Conservation (phyloP, 225 moss, liverwort and hornwort genomes). For the Sphagnum contortum region DNA sequence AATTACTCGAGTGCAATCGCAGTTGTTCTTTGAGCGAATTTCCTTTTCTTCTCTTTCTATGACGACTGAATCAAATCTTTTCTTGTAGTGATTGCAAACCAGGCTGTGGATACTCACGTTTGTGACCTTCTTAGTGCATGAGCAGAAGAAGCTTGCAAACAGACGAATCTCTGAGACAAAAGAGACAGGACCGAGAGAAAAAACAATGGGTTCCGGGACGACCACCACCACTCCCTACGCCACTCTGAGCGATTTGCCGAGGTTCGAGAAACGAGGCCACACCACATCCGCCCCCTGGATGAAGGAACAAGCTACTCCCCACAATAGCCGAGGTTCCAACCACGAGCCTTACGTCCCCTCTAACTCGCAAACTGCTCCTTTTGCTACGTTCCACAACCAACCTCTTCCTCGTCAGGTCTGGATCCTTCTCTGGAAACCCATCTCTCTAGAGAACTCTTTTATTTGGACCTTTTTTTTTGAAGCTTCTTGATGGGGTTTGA, state of each 20-base stretch:
- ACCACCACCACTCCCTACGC: constrained; percentile 27
- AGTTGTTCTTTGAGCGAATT: no score
- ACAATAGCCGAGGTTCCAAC: constrained; percentile 32
- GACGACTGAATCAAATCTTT: no score
- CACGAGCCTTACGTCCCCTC: constrained; percentile 37
- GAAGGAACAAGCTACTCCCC: constrained; percentile 33
- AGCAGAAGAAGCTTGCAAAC: no score
- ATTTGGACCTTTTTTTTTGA: background rate
- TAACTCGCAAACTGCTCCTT: constrained; percentile 50
- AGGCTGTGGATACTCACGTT: no score
- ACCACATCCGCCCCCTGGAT: constrained; percentile 40
- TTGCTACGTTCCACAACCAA: constrained; percentile 49
- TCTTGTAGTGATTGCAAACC: no score
- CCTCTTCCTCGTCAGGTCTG: constrained; percentile 27
- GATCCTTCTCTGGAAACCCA: background rate
- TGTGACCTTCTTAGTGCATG: no score
- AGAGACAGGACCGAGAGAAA: background rate
- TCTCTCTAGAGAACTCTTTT: no score
- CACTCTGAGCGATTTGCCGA: constrained; percentile 44
- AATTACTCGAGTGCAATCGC: no score
- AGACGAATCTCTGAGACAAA: no score
- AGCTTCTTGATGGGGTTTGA: background rate
- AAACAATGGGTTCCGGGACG: constrained; percentile 26
- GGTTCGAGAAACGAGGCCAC: constrained; percentile 47
- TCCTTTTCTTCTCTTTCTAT: no score